Percentiles rank a stretch among this genome's conserved stretches.
phyloP scores from a whole-genome alignment of 2,329 filamentous ascomycete species.

The Sclerotinia borealis region DNA sequence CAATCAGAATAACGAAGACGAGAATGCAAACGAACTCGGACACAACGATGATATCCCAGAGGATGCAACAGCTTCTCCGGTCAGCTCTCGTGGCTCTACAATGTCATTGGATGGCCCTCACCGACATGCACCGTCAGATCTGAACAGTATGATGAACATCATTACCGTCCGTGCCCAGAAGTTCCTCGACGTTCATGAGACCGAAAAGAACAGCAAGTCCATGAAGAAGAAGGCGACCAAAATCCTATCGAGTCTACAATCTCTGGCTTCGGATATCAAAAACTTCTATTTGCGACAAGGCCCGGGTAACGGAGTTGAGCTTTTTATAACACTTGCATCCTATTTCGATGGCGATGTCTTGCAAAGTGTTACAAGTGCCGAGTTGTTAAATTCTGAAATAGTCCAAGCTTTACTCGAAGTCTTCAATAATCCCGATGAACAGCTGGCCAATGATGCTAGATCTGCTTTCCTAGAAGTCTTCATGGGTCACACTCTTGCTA shows the following conservation, averaged over 20 bases:
- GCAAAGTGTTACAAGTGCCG: conserved; percentile 91
- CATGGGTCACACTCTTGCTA: conserved; percentile 69
- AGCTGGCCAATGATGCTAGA: conserved; percentile 60
- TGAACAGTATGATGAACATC: conserved; percentile 58
- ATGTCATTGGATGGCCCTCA: conserved; percentile 55
- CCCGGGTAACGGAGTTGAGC: conserved; percentile 49
- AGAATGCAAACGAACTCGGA: conserved; percentile 37
- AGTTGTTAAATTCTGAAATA: conserved; percentile 83
- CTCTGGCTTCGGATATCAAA: conserved; percentile 66
- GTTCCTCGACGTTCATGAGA: conserved; percentile 80
- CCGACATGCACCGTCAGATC: conserved; percentile 42
- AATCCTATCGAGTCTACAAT: conserved; percentile 68
- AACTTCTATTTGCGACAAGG: conserved; percentile 58
- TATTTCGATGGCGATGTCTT: conserved; percentile 87
- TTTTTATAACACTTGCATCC: conserved; percentile 71
- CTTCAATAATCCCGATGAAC: conserved; percentile 65
- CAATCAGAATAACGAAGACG: conserved; percentile 41
- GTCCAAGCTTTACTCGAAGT: conserved; percentile 78
- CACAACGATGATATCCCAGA: conserved; percentile 49
- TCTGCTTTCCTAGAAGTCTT: conserved; percentile 86
- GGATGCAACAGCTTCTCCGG: conserved; percentile 31
- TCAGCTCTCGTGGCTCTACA: conserved; percentile 55
- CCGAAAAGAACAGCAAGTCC: conserved; percentile 60
- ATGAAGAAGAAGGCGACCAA: conserved; percentile 74
- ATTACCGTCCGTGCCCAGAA: conserved; percentile 73